Evolutionary conservation across 768 basidiomycete species (phyloP), one percentile per base, ranked within the genome.

Genomic region (Hebeloma cylindrosporum): DNA sequence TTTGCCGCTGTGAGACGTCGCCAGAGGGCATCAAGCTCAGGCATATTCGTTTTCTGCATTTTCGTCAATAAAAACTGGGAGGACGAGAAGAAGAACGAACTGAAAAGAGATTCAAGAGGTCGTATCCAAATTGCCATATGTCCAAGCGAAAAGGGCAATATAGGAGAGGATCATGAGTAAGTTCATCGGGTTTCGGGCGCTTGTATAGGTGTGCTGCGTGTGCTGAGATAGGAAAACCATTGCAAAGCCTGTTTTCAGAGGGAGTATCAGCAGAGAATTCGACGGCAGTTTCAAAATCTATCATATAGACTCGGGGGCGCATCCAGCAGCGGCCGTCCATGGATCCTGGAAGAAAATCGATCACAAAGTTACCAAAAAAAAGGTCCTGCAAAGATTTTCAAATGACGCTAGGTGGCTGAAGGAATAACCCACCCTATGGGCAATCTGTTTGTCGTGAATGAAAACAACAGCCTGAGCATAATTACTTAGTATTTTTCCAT

Each of bases 231-330:
- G 43, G 38, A 10, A 34, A 3, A 27, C 33, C 43, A 3, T n/a
- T 20, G 11, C 38, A 45, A n/a, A 31, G 22, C 13, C 16, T 17
- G 5, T 40, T 20, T 2, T 4, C 16, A 3, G 22, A 20, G 7
- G n/a, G 13, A 2, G 31, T 18, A 3, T 47, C 25, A 3, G 18
- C 26, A 4, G 34, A 14, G 21, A 51, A 51, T 28, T 45, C 33
- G 11, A 52, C 36, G 4, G 50, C 45, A 11, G 21, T 34, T 29
- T 52, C 50, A 32, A 52, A 52, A 39, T 52, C 41, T 7, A 52
- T 47, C 2, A 52, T n/a, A 14, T 43, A 52, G 3, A 52, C 45
- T n/a, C 50, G 32, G 2, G 50, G 50, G 2, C 40, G 17, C 11
- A 29, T 22, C 1, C 35, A 13, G 2, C 14, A 26, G 4, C 23